Percentiles rank a stretch among this genome's conserved stretches.
Evolutionary conservation across 371 early-diverging fungal genomes (phyloP).

Genomic region (Mortierella sp.): DNA sequence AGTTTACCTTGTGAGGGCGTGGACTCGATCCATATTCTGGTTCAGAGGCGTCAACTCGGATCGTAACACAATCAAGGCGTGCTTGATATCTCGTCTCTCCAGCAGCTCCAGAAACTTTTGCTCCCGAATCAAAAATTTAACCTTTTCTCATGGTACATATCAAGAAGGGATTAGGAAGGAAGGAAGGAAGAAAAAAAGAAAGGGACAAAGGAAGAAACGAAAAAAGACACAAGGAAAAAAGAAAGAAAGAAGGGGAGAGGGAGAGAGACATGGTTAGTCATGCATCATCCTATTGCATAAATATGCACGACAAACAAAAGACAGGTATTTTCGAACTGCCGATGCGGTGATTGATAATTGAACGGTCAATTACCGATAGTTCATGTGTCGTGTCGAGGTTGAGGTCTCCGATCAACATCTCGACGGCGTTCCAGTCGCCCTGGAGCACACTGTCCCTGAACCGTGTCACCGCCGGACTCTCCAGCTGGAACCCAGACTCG

Average conservation of each 20-base stretch:
- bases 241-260: background rate
- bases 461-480: conserved; percentile 43
- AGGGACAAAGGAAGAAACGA: conserved; percentile 12
- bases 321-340: background rate
- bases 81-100: conserved; percentile 68
- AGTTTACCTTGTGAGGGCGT: conserved; percentile 62
- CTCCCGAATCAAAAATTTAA: conserved; percentile 77
- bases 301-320: background rate
- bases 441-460: conserved; percentile 48
- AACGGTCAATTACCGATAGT: conserved; percentile 29
- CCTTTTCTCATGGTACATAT: conserved; percentile 13
- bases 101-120: conserved; percentile 90
- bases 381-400: conserved; percentile 35
- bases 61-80: conserved; percentile 78
- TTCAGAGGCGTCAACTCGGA: conserved; percentile 82
- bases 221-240: background rate
- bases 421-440: conserved; percentile 46
- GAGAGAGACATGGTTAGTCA: background rate
- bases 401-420: conserved; percentile 32
- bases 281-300: background rate
- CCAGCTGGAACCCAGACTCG: conserved; percentile 52
- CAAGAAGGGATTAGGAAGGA: background rate
- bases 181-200: background rate
- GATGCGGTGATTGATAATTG: background rate
- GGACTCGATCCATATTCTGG: conserved; percentile 70